A percentile compares a stretch with the other conserved stretches of the same genome.
These are phyloP conservation scores for Pleurotus sapidus DNA, from an alignment of 768 basidiomycete genomes.

Conservation along the genomic window DNA sequence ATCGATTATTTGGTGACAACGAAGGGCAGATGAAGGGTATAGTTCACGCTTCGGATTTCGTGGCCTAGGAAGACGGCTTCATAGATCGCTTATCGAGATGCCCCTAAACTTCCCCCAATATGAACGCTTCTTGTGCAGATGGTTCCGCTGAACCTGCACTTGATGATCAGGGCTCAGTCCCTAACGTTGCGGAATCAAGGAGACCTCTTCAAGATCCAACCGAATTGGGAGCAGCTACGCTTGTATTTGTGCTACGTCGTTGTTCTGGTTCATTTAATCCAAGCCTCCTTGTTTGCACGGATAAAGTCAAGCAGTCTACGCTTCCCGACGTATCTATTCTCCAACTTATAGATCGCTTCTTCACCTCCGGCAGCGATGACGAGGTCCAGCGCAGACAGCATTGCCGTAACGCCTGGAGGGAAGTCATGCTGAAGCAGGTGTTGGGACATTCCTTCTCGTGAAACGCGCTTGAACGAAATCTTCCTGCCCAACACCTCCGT, in stretches of 20 bases:
- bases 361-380: constrained; percentile 19
- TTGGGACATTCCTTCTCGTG: constrained; percentile 15
- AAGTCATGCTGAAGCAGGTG: constrained; percentile 15
- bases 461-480: constrained; percentile 22
- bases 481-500: constrained; percentile 22
- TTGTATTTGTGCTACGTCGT: not conserved
- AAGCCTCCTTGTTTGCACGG: constrained; percentile 16
- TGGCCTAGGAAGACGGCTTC: too few relatives aligned
- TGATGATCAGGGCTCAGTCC: too few relatives aligned
- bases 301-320: constrained; percentile 20
- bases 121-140: too few relatives aligned
- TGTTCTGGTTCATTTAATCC: constrained; percentile 6
- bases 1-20: too few relatives aligned
- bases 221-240: too few relatives aligned
- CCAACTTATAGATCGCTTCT: constrained; percentile 15
- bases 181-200: too few relatives aligned
- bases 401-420: constrained; percentile 13
- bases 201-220: too few relatives aligned
- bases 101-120: too few relatives aligned
- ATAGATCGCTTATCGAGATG: too few relatives aligned
- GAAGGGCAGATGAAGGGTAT: too few relatives aligned
- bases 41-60: too few relatives aligned
- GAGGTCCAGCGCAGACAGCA: constrained; percentile 15
- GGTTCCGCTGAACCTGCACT: too few relatives aligned
- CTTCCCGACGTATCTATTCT: constrained; percentile 22